These are phyloP conservation scores for Pulveroboletus sp. DNA, from an alignment of 768 basidiomycete genomes.

Conservation along the genomic window DNA sequence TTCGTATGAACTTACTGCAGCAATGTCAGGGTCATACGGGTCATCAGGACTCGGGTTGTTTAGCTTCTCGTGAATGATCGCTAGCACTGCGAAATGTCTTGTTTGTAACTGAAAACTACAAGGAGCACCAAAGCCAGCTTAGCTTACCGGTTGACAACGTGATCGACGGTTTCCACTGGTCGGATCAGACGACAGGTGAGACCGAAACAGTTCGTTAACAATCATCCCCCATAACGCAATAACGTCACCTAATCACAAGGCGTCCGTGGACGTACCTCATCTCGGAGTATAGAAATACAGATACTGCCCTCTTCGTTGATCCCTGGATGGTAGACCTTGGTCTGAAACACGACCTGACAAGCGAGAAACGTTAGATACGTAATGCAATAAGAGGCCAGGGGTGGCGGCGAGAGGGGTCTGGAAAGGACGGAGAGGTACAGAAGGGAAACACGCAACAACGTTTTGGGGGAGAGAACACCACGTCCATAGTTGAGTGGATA, in stretches of 20 bases:
- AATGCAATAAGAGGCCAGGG: constrained; percentile 5
- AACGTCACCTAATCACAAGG: background rate
- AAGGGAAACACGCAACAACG: constrained; percentile 8
- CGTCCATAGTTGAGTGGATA: constrained; percentile 1
- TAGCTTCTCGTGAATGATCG: constrained; percentile 75
- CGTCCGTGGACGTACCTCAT: constrained; percentile 53
- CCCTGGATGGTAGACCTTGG: constrained; percentile 87
- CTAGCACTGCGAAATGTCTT: constrained; percentile 48
- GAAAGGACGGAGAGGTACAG: background rate
- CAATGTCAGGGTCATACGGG: constrained; percentile 84
- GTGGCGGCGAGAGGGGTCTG: background rate
- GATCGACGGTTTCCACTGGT: constrained; percentile 82
- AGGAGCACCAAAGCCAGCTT: constrained; percentile 9
- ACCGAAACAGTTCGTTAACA: constrained; percentile 1
- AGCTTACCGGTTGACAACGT: constrained; percentile 60
- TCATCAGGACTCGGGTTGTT: constrained; percentile 87
- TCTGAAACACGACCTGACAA: constrained; percentile 70
- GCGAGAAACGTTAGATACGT: constrained; percentile 15
- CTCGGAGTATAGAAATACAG: constrained; percentile 77
- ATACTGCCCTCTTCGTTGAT: constrained; percentile 87
- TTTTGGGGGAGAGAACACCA: constrained; percentile 15
- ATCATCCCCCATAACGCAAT: background rate
- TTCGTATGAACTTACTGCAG: constrained; percentile 51
- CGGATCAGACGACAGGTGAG: background rate
- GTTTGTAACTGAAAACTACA: constrained; percentile 5